Conservation (phyloP, 2,329 filamentous ascomycete species). For the Rugonectria rugulosa region DNA sequence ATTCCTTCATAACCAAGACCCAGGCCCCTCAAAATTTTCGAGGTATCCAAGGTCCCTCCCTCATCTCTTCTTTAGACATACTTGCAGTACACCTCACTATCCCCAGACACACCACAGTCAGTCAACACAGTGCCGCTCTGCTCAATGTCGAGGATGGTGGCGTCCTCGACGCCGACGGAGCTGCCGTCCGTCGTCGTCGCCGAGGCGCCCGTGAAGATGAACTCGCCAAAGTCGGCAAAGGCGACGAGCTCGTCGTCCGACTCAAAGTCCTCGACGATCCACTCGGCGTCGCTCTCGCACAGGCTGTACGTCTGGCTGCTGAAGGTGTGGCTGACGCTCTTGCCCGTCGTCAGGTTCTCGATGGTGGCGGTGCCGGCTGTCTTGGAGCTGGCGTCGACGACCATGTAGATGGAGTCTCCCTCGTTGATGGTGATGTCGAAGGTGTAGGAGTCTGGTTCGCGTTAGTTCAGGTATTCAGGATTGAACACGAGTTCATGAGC, state of each 20-base stretch:
- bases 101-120: too few species aligned
- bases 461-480: neutral
- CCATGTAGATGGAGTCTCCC: constrained; percentile 12
- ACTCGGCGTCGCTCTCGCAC: constrained; percentile 15
- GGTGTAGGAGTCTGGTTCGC: constrained; percentile 1
- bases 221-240: constrained; percentile 12
- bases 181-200: constrained; percentile 6
- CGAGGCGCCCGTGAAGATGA: constrained; percentile 3
- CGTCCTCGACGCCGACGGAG: constrained; percentile 7
- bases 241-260: constrained; percentile 1
- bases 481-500: neutral
- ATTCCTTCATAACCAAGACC: too few species aligned
- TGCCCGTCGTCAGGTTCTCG: constrained; percentile 7
- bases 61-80: too few species aligned
- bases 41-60: too few species aligned
- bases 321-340: constrained; percentile 5
- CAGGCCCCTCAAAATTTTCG: too few species aligned
- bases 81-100: too few species aligned
- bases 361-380: constrained; percentile 6
- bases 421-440: constrained; percentile 9
- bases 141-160: constrained; percentile 11
- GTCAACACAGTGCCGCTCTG: constrained; percentile 12
- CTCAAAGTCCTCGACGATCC: constrained; percentile 16
- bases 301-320: constrained; percentile 3
- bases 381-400: constrained; percentile 14